phyloP scores from a whole-genome alignment of 805 yeast genomes.

The Cyberlindnera americana region DNA sequence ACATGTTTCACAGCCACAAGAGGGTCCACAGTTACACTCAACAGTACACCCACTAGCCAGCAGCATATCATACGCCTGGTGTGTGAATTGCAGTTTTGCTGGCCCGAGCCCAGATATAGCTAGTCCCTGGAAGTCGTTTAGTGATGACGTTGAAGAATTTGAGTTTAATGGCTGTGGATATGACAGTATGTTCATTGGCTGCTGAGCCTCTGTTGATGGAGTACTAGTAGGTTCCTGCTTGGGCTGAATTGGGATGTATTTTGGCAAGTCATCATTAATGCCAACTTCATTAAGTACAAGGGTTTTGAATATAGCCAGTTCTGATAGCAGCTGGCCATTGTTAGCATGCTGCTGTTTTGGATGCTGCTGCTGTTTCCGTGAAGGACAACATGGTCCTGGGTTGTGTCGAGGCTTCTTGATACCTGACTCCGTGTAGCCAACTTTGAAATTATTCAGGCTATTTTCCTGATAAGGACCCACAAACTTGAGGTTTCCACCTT shows the following conservation, averaged over 20 bases:
- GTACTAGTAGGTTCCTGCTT: background rate
- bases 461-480: slow-evolving; percentile 26
- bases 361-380: too few species aligned
- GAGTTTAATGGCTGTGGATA: slow-evolving; percentile 3
- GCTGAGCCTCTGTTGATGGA: background rate
- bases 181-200: background rate
- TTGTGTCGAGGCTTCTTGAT: slow-evolving; percentile 7
- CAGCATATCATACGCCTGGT: slow-evolving; percentile 19
- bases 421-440: background rate
- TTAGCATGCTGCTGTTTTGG: too few species aligned
- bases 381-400: slow-evolving; percentile 11
- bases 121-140: background rate
- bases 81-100: background rate
- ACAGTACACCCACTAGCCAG: slow-evolving; percentile 23
- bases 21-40: slow-evolving; percentile 27
- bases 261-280: background rate
- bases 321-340: background rate
- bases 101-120: background rate
- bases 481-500: slow-evolving; percentile 24
- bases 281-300: slow-evolving; percentile 16
- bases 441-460: slow-evolving; percentile 17
- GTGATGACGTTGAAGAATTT: background rate
- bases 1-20: slow-evolving; percentile 27
- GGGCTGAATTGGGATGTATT: slow-evolving; percentile 4
- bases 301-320: slow-evolving; percentile 17